Evolutionary conservation across 2,329 filamentous ascomycete species (phyloP).

Genomic region (Penicillium hesseltinei): DNA sequence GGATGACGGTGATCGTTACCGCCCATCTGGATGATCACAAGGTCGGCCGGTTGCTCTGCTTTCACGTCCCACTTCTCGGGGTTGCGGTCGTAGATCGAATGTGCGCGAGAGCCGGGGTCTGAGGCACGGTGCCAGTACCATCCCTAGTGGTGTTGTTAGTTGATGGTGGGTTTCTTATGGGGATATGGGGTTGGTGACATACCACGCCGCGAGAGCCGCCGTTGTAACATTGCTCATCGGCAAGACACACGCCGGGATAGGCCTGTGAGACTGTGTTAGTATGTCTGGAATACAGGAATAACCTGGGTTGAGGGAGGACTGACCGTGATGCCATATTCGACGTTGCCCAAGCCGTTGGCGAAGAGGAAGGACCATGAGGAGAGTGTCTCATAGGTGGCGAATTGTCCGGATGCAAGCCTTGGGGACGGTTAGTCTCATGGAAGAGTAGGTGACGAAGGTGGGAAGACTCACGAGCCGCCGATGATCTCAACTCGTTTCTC

Average conservation of each 20-base stretch:
- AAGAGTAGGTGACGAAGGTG: conserved; percentile 24
- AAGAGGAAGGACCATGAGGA: conserved; percentile 58
- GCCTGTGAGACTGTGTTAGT: conserved; percentile 23
- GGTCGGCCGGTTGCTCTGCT: conserved; percentile 34
- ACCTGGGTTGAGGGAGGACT: too few relatives aligned
- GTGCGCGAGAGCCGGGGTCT: conserved; percentile 52
- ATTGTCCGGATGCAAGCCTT: conserved; percentile 56
- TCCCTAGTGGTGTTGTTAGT: conserved; percentile 26
- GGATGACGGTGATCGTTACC: conserved; percentile 47
- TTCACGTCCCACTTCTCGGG: conserved; percentile 32
- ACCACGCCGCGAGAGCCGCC: conserved; percentile 51
- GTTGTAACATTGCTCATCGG: conserved; percentile 57
- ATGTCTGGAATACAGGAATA: too few relatives aligned
- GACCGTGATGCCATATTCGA: conserved; percentile 56
- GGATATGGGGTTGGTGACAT: not conserved
- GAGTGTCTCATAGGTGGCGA: conserved; percentile 58
- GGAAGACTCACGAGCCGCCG: conserved; percentile 38
- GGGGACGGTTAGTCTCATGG: conserved; percentile 45
- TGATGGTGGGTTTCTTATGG: not conserved
- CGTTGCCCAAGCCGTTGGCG: conserved; percentile 56
- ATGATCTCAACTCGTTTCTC: conserved; percentile 45
- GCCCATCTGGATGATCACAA: conserved; percentile 49
- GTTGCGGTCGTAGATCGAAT: conserved; percentile 40
- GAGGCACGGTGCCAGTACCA: conserved; percentile 60
- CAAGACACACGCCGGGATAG: conserved; percentile 59